Evolutionary conservation across 805 yeast genomes (phyloP), one percentile per base, ranked within the genome.

Genomic region (Cyberlindnera saturnus): DNA sequence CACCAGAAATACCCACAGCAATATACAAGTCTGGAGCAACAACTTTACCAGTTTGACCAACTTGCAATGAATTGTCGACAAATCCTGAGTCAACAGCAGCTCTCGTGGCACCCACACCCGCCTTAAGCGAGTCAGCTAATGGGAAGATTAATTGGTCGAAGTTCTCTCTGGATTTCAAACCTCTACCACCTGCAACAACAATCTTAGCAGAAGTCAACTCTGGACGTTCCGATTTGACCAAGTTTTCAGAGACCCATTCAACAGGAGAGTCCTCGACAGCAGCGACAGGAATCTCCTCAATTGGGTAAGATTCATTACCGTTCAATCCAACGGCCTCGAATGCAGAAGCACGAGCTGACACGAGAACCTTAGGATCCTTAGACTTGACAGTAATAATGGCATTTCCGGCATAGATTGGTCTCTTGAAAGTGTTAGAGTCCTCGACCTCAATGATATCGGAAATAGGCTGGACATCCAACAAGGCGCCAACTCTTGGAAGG

Each of bases 61-160:
- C 90, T 67, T 91, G 99, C 56, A 91, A 74, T 8, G 98, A 89
- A 69, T 91, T 93, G 61, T 93, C 98, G 60, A 95, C 89, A 63
- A 78, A 89, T 0, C 97, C 98, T 36, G 95, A 75, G 66, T 91
- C 99, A 19, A 93, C 99, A 30, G 98, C 99, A 16, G 97, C 98
- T 64, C 99, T 81, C 7, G 96, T 87, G 4, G 98, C 98, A 58
- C 99, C 99, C 39, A 91, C 83, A 42, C 96, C 98, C 3, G 98
- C 99, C n/a, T 93, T 91, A 46, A 91, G 69, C 47, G 84, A 74
- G 45, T 79, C 81, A 7, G 98, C 97, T 51, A 91, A 71, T 40
- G 99, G 98, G 53, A 74, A 78, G 42, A 93, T 71, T 45, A 87
- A 52, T 42, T 73, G 61, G 43, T 86, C 95, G 63, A 91, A 91